Percentiles rank a stretch among this genome's conserved stretches.
Evolutionary conservation across 257 asterid genomes (phyloP).

Genomic region (Coffea canephora): DNA sequence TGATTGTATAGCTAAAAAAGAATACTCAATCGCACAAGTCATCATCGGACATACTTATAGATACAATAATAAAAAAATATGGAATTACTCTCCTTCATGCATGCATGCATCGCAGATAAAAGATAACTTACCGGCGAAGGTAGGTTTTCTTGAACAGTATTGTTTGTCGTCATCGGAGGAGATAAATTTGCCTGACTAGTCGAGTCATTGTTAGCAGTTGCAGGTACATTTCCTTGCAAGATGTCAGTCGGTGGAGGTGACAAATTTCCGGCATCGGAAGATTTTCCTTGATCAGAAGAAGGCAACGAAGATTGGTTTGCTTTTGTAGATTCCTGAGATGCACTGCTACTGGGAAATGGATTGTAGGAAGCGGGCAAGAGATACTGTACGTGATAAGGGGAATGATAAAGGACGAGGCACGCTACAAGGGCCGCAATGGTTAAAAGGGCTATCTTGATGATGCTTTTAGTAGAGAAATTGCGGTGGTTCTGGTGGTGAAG

Average conservation of each 20-base stretch:
- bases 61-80: neutral
- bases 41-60: too few relatives aligned
- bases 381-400: neutral
- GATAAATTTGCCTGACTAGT: neutral
- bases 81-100: neutral
- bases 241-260: neutral
- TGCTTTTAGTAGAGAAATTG: neutral
- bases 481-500: neutral
- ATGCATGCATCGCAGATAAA: neutral
- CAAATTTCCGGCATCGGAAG: neutral
- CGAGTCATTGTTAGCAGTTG: neutral
- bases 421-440: neutral
- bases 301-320: neutral
- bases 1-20: too few relatives aligned
- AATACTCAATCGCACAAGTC: too few relatives aligned
- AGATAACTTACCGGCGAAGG: neutral
- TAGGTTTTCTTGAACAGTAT: neutral
- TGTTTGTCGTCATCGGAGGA: neutral
- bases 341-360: neutral
- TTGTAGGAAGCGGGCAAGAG: neutral
- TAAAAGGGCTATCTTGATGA: neutral
- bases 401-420: neutral
- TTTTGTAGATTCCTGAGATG: neutral
- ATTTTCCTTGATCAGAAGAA: neutral
- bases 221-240: neutral